phyloP scores from a whole-genome alignment of 1,284 basidiomycete genomes.

The Sporisorium scitamineum region DNA sequence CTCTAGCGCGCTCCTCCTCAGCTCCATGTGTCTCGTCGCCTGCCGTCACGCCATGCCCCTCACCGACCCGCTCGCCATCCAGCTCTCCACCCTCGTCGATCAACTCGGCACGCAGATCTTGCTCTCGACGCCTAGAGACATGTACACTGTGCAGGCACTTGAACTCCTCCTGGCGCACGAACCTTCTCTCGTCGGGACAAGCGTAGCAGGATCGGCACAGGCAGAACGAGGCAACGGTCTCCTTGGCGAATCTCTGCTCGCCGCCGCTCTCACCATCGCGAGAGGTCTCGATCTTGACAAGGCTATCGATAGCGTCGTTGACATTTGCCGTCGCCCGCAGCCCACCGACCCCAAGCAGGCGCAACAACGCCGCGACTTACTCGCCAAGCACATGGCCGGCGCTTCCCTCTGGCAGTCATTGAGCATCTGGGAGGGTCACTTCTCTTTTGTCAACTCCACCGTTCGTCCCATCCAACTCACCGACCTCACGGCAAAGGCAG shows the following conservation, averaged over 20 bases:
- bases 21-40: constrained; percentile 47
- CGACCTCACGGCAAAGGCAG: constrained; percentile 22
- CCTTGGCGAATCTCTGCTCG: constrained; percentile 40
- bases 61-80: constrained; percentile 30
- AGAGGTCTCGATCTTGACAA: constrained; percentile 48
- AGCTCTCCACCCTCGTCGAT: constrained; percentile 44
- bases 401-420: constrained; percentile 49
- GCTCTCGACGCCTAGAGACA: constrained; percentile 39
- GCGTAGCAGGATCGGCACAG: constrained; percentile 38
- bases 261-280: constrained; percentile 45
- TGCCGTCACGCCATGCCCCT: constrained; percentile 49
- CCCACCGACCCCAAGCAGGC: constrained; percentile 5
- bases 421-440: constrained; percentile 53
- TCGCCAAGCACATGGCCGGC: constrained; percentile 30
- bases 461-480: constrained; percentile 38
- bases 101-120: constrained; percentile 49
- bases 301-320: constrained; percentile 34
- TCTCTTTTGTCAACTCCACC: constrained; percentile 44
- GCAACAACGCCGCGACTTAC: constrained; percentile 16
- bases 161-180: constrained; percentile 50
- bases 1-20: constrained; percentile 41
- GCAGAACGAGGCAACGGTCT: constrained; percentile 46
- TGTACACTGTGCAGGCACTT: constrained; percentile 48
- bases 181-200: constrained; percentile 45
- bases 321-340: constrained; percentile 9